Conservation (phyloP, 495 filamentous ascomycete genomes). For the Tuber borchii region DNA sequence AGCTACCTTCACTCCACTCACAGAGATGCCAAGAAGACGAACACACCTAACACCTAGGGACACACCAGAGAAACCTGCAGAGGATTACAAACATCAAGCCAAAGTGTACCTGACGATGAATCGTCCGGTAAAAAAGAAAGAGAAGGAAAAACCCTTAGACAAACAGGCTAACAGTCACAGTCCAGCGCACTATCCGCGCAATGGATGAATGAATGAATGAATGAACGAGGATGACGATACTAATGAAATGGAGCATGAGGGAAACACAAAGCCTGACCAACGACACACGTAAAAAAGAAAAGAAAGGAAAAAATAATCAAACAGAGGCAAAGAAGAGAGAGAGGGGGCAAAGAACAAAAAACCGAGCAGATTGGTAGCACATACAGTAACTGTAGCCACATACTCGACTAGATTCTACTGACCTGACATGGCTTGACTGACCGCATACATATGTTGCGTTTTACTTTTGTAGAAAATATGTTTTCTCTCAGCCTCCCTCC, state of each 20-base stretch:
- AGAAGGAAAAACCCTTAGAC: neutral
- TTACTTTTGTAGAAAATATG: neutral
- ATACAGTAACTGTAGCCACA: slow-evolving; percentile 8
- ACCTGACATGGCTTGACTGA: slow-evolving; percentile 1
- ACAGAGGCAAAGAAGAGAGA: slow-evolving; percentile 13
- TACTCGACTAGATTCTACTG: neutral
- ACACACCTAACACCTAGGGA: neutral
- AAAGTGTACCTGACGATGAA: neutral
- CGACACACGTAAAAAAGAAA: slow-evolving; percentile 21
- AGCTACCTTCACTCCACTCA: neutral
- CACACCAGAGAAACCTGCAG: slow-evolving; percentile 12
- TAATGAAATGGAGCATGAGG: neutral
- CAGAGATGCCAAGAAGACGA: neutral
- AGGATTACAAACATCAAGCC: neutral
- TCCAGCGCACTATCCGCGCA: neutral
- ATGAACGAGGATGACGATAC: neutral
- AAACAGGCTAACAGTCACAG: neutral
- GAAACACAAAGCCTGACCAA: neutral
- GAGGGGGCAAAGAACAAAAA: slow-evolving; percentile 12
- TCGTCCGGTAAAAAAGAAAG: slow-evolving; percentile 7
- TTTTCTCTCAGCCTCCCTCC: neutral
- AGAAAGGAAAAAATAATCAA: neutral
- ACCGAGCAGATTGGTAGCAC: slow-evolving; percentile 30
- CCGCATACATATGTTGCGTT: neutral
- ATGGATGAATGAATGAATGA: neutral